These are phyloP conservation scores for Nyctanthes arbortristis DNA, from an alignment of 257 asterid species.

Conservation along the genomic window DNA sequence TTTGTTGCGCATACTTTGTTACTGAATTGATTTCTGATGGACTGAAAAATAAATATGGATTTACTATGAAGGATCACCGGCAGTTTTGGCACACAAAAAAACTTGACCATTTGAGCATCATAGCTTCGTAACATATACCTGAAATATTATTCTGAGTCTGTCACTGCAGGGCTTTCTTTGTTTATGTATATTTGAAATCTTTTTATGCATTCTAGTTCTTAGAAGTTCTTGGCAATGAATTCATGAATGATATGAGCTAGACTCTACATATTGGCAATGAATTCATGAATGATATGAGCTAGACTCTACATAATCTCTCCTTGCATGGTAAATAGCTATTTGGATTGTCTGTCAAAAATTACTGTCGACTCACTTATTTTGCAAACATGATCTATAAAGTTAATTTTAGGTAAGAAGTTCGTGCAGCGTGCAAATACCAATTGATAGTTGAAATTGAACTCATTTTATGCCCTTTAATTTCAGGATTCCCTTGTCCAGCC, in stretches of 20 bases:
- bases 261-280: too few relatives aligned
- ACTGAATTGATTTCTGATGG: too few relatives aligned
- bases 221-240: background rate
- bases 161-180: background rate
- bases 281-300: background rate
- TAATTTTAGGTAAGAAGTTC: slow-evolving; percentile 16
- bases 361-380: background rate
- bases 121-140: background rate
- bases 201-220: background rate
- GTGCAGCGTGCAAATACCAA: background rate
- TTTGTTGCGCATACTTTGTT: too few relatives aligned
- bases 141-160: background rate
- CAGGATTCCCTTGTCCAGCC: slow-evolving; percentile 79
- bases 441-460: slow-evolving; percentile 15
- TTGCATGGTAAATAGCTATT: background rate
- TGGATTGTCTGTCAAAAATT: background rate
- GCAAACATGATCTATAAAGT: too few relatives aligned
- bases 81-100: too few relatives aligned
- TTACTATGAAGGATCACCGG: too few relatives aligned
- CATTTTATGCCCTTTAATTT: slow-evolving; percentile 24
- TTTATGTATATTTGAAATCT: background rate
- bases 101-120: background rate
- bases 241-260: background rate
- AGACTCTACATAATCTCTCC: background rate
- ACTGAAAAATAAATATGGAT: too few relatives aligned